Evolutionary conservation across 140 eudicot genomes (phyloP).

Genomic region (Oenanthe javanica): DNA sequence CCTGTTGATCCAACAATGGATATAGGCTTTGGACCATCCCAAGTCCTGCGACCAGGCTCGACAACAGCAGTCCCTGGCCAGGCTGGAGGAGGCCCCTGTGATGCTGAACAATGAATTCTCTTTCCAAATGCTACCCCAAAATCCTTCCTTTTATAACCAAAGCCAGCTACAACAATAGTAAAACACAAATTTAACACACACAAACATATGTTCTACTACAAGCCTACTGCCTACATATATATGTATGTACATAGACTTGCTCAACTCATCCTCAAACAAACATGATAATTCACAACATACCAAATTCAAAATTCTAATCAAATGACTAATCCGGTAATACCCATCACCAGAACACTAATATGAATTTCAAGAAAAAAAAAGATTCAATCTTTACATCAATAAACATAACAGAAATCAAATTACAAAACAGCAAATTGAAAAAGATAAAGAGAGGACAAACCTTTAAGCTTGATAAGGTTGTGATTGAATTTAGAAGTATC

Average conservation of each 20-base stretch:
- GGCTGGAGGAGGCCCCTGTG: slow-evolving; percentile 80
- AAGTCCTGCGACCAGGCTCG: slow-evolving; percentile 56
- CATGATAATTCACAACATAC: background rate
- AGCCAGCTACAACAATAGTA: slow-evolving; percentile 38
- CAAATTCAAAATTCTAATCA: background rate
- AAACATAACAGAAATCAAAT: background rate
- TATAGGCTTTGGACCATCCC: slow-evolving; percentile 96
- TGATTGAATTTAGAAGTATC: slow-evolving; percentile 51
- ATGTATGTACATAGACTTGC: background rate
- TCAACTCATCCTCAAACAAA: background rate
- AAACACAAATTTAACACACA: slow-evolving; percentile 6
- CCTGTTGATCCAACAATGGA: slow-evolving; percentile 96
- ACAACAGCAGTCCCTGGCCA: slow-evolving; percentile 91
- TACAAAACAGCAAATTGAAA: background rate
- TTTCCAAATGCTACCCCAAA: slow-evolving; percentile 30
- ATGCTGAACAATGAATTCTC: slow-evolving; percentile 52
- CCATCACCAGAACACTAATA: background rate
- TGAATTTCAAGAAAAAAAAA: background rate
- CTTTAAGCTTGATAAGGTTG: slow-evolving; percentile 60
- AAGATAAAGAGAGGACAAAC: slow-evolving; percentile 13
- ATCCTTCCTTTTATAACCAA: slow-evolving; percentile 50
- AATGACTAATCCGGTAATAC: background rate
- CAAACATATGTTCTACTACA: background rate
- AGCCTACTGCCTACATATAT: background rate
- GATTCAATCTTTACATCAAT: background rate